Base-by-base conservation (phyloP, 164 flowering plant species). In the Akebia trifoliata region DNA sequence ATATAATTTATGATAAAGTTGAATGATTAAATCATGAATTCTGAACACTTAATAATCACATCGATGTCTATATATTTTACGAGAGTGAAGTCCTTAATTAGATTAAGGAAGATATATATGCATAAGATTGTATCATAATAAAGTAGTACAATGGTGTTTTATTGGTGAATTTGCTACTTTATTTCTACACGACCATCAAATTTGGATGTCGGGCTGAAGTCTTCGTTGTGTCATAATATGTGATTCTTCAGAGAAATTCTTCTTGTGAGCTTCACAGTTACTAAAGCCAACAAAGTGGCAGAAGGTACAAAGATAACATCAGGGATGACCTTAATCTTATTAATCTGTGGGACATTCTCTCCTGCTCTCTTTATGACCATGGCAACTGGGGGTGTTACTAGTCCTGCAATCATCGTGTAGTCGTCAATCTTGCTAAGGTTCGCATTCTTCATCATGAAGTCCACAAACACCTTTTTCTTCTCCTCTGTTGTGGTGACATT, bases 221-320 rank as follows among this genome's bases (percentile, higher is more conserved):
- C n/a, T n/a, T n/a, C n/a, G n/a, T n/a, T n/a, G n/a, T n/a, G 36
- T 55, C 32, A 55, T 21, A 6, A 9, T 4, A 40, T 26, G 17
- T 55, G 21, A 17, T 54, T 30, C 56, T 18, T 18, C 8, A 39
- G n/a, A 8, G 57, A 11, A 12, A 29, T 38, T 48, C 57, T 58
- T 42, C 58, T 43, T 7, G 52, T 25, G 51, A 87, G 52, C 73
- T 77, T 85, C 35, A 74, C 80, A 0, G 82, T 59, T 40, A 80
- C 44, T 31, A 87, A 72, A 21, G 84, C 81, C 39, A 77, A 12
- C 1, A 82, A 25, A 0, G 89, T 87, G 1, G 74, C 78, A 0
- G 85, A 34, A 2, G 95, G 95, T 48, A 87, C 87, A 42, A 87
- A 81, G 20, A 83, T 17, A 20, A 80, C 82, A 54, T 83, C 95